Conservation (phyloP, 352 stramenopile species). For the Nothophytophthora sp. region DNA sequence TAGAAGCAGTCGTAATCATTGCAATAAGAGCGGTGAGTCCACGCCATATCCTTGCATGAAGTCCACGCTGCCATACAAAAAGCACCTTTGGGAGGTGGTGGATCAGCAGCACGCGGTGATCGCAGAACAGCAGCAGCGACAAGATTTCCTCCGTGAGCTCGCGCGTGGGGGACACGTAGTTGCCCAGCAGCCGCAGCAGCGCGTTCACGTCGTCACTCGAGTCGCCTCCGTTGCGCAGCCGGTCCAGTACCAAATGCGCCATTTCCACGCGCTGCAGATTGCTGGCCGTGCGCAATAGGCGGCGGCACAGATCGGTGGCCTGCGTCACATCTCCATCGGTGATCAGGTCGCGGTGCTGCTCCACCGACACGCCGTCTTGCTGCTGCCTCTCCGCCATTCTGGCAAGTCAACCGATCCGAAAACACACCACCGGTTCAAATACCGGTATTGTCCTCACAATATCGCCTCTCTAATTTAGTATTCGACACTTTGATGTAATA, state of each 20-base stretch:
- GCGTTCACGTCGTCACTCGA: slow-evolving; percentile 69
- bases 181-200: slow-evolving; percentile 73
- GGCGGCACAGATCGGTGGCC: slow-evolving; percentile 49
- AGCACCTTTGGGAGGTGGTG: slow-evolving; percentile 79
- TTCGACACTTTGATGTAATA: no score
- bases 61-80: no score
- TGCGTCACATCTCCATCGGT: slow-evolving; percentile 44
- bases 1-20: no score
- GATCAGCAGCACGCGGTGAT: slow-evolving; percentile 77
- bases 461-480: no score
- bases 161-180: slow-evolving; percentile 67
- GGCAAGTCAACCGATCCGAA: background rate
- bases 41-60: no score
- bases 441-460: no score
- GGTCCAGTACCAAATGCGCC: slow-evolving; percentile 68
- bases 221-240: slow-evolving; percentile 57
- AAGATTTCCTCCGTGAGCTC: slow-evolving; percentile 77
- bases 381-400: background rate
- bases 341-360: slow-evolving; percentile 49
- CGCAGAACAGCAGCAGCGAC: slow-evolving; percentile 68
- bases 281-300: slow-evolving; percentile 55
- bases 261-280: slow-evolving; percentile 41
- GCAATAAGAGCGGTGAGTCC: no score
- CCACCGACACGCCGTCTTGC: no score
- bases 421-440: background rate